These are phyloP conservation scores for Ophiostoma tasmaniense DNA, from an alignment of 2,329 filamentous ascomycete species.

Conservation along the genomic window DNA sequence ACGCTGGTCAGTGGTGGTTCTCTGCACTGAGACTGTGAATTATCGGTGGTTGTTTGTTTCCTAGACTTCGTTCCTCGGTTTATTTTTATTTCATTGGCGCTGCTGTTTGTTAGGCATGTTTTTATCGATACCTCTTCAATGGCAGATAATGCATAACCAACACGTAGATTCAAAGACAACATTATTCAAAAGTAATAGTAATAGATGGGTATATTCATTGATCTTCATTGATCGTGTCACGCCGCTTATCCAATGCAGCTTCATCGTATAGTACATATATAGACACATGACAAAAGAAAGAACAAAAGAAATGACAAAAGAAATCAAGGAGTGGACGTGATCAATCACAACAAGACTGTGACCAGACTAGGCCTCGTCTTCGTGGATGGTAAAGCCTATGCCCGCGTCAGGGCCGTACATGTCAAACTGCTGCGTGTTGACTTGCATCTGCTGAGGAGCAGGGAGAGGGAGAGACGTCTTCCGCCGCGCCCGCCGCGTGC, in stretches of 20 bases:
- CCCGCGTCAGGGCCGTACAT: constrained; percentile 11
- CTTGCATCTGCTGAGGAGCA: constrained; percentile 16
- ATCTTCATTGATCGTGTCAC: neutral
- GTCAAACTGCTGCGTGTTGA: constrained; percentile 2
- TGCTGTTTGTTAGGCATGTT: no score
- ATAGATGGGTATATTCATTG: neutral
- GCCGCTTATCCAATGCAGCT: neutral
- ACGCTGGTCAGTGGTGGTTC: no score
- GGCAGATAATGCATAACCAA: no score
- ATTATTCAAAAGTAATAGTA: neutral
- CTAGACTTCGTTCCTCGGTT: no score
- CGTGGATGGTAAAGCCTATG: constrained; percentile 21
- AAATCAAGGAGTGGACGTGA: neutral
- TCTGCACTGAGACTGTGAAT: no score
- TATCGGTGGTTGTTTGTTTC: no score
- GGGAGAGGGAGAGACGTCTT: constrained; percentile 18
- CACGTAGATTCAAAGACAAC: neutral
- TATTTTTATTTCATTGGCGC: no score
- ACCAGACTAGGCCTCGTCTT: constrained; percentile 13
- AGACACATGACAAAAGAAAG: neutral
- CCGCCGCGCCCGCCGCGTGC: constrained; percentile 36
- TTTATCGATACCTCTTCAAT: no score
- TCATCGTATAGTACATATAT: neutral
- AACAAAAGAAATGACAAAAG: neutral
- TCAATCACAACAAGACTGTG: neutral